Conservation (phyloP, 169 alveolate genomes). For the Cryptosporidium andersoni region DNA sequence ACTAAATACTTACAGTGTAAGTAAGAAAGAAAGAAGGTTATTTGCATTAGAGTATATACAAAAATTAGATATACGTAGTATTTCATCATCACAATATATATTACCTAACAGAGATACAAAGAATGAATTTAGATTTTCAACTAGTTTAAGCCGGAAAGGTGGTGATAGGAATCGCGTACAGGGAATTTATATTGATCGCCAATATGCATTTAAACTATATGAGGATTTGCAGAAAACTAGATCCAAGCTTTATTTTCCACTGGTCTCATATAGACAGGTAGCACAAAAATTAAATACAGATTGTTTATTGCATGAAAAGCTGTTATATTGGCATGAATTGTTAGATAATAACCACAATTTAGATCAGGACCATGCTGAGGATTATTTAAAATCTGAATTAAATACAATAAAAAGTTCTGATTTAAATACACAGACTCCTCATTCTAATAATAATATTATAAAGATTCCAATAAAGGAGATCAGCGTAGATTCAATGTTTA, state of each 20-base stretch:
- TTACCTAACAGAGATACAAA: slow-evolving; percentile 32
- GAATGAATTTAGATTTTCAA: slow-evolving; percentile 39
- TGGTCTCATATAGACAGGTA: slow-evolving; percentile 5
- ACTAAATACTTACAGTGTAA: not conserved
- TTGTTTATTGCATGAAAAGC: not conserved
- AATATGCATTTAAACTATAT: slow-evolving; percentile 67
- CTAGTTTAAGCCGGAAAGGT: slow-evolving; percentile 61
- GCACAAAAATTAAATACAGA: not conserved
- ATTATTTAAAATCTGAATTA: not conserved
- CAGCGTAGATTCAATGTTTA: not conserved
- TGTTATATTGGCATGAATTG: not conserved
- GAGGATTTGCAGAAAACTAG: slow-evolving; percentile 39
- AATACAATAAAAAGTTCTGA: not conserved
- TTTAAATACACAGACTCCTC: not conserved
- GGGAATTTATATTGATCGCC: slow-evolving; percentile 66
- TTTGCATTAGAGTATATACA: slow-evolving; percentile 64
- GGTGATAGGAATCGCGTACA: slow-evolving; percentile 64
- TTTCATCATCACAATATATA: slow-evolving; percentile 31
- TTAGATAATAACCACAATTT: not conserved
- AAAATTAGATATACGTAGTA: slow-evolving; percentile 40
- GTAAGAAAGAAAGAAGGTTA: slow-evolving; percentile 42
- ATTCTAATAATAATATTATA: not conserved
- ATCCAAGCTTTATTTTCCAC: slow-evolving; percentile 4
- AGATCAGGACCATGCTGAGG: not conserved
- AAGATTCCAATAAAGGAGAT: slow-evolving; percentile 38